These are phyloP conservation scores for Aspergillus niger DNA, from an alignment of 2,329 filamentous ascomycete genomes.

Conservation along the genomic window DNA sequence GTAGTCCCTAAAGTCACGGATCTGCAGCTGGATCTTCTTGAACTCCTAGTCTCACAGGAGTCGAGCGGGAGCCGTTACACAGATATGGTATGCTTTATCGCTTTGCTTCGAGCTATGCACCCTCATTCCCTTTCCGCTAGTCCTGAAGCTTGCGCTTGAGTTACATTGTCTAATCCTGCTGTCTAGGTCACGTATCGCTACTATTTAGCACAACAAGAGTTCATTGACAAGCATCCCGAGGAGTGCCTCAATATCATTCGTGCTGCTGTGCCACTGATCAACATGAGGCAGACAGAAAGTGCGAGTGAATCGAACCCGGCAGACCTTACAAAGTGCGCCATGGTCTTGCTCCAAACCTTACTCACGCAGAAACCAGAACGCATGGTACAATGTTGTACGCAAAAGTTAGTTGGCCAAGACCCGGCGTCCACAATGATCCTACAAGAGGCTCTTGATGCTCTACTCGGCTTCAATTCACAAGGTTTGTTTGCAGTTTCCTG, in stretches of 20 bases:
- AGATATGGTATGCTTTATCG: slow-evolving; percentile 34
- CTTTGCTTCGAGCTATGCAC: neutral
- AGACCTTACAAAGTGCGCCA: slow-evolving; percentile 28
- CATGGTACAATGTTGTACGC: slow-evolving; percentile 31
- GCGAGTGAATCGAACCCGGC: slow-evolving; percentile 8
- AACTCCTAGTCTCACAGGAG: slow-evolving; percentile 31
- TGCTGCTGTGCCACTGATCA: slow-evolving; percentile 31
- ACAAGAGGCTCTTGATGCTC: slow-evolving; percentile 34
- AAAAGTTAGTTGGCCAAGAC: slow-evolving; percentile 32
- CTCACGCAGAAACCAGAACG: slow-evolving; percentile 37
- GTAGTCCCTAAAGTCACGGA: slow-evolving; percentile 30
- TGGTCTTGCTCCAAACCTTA: slow-evolving; percentile 35
- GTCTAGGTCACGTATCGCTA: slow-evolving; percentile 43
- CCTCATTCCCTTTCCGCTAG: neutral
- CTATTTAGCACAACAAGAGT: slow-evolving; percentile 42
- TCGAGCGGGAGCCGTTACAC: slow-evolving; percentile 17
- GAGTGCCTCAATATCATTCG: slow-evolving; percentile 38
- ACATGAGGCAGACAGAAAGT: slow-evolving; percentile 9
- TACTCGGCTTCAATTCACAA: slow-evolving; percentile 32
- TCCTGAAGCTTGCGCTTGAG: neutral
- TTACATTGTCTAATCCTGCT: neutral
- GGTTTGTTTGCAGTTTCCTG: slow-evolving; percentile 12
- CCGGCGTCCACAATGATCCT: slow-evolving; percentile 30
- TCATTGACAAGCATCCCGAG: slow-evolving; percentile 36
- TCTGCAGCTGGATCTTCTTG: slow-evolving; percentile 35